Evolutionary conservation across 2,329 filamentous ascomycete species (phyloP), one percentile per base, ranked within the genome.

Genomic region (Arachnopeziza araneosa): DNA sequence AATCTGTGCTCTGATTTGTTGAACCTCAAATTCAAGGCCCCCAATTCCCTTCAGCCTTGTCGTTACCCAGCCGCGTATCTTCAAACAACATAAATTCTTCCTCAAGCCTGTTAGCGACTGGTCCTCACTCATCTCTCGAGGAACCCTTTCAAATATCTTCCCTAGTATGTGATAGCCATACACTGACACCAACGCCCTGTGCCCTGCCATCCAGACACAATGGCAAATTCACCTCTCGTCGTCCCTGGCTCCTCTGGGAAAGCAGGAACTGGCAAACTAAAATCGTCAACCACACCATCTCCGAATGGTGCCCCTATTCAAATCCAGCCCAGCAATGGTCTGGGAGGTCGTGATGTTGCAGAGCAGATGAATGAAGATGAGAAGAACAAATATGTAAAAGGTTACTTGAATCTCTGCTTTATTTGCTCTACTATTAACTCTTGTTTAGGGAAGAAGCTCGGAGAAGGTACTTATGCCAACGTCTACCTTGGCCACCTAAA

Each of bases 381-480:
- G 70, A 91, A 92, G 75, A 83, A 84, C 67, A 96, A 95, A 79
- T 99, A 96, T 74, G 84, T 95, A 66, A 96, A 96, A 79, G 91
- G 89, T 88, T 49, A 17, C 30, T 53, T 53, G 58, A 64, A 60
- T 62, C 57, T 52, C 30, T 26, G 48, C 5, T 24, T 50, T 24
- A 4, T 52, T 50, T 17, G 36, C 26, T 56, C 57, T 22, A 50
- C 51, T 54, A n/a, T 26, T 57, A 6, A 51, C 62, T 22, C 24
- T 49, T 55, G 58, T 58, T 32, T 66, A 91, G 90, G 91, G 71
- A 92, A 90, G 74, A 95, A 95, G 72, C 85, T 99, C 62, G 95
- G 95, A 74, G 91, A 96, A 76, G 95, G 95, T 78, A 98, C 95
- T 65, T 99, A 99, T 74, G 95, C 95, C 73, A 88, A 96, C 70